Conservation (phyloP, 352 stramenopile genomes). For the Pythium phragmiticola region DNA sequence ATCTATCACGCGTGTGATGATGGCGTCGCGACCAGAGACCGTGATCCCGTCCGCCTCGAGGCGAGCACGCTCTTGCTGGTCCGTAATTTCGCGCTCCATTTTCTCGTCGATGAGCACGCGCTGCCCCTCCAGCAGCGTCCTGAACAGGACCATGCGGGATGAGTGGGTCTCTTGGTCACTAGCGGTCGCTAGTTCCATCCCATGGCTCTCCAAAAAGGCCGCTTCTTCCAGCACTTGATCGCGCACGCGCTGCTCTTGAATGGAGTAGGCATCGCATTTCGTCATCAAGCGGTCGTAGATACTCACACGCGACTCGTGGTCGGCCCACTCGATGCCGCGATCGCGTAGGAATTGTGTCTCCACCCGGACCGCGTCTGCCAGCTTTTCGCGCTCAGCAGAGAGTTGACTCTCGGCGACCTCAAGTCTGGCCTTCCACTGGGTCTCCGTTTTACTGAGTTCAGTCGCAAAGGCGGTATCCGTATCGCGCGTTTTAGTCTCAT, state of each 20-base stretch:
- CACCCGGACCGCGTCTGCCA: not conserved
- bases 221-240: constrained; percentile 11
- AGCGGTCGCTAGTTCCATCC: constrained; percentile 5
- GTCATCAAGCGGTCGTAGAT: constrained; percentile 11
- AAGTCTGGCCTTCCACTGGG: not conserved
- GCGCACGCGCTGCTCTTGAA: not conserved
- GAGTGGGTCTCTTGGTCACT: not conserved
- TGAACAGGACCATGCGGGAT: constrained; percentile 41
- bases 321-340: constrained; percentile 8
- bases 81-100: constrained; percentile 44
- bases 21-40: constrained; percentile 22
- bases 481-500: not conserved
- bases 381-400: not conserved
- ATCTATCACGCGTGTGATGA: constrained; percentile 31
- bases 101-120: constrained; percentile 59
- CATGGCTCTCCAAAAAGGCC: constrained; percentile 15
- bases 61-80: constrained; percentile 35
- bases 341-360: constrained; percentile 12
- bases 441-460: not conserved
- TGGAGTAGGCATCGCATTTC: not conserved
- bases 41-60: constrained; percentile 30
- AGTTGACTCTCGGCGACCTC: not conserved
- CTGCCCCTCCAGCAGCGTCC: constrained; percentile 44
- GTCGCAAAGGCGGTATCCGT: not conserved
- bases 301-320: constrained; percentile 1